A percentile compares a stretch with the other conserved stretches of the same genome.
Conservation (phyloP, 2,329 filamentous ascomycete genomes). For the Penicillium fuscoglaucum region DNA sequence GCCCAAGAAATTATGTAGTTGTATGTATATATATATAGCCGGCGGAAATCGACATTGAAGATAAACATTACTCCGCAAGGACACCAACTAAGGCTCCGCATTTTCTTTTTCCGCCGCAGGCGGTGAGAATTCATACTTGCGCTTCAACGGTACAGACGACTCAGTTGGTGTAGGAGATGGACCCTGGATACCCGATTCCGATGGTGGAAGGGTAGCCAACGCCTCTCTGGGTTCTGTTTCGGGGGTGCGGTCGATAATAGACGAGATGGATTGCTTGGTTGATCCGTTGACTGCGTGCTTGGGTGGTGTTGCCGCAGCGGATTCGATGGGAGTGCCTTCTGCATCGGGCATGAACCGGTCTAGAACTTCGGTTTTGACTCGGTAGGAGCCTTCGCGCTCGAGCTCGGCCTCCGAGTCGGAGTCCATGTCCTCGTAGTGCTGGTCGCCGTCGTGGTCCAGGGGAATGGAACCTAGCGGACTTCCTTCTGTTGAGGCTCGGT, state of each 20-base stretch:
- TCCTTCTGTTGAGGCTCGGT: slow-evolving; percentile 39
- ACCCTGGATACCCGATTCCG: slow-evolving; percentile 24
- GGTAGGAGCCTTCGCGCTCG: slow-evolving; percentile 26
- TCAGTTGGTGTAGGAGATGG: slow-evolving; percentile 16
- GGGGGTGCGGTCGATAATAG: slow-evolving; percentile 41
- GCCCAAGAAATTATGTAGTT: slow-evolving; percentile 10
- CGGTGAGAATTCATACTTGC: slow-evolving; percentile 25
- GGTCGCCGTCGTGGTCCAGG: slow-evolving; percentile 33
- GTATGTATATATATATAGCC: slow-evolving; percentile 1
- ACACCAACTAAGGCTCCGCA: slow-evolving; percentile 24
- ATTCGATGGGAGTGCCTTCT: slow-evolving; percentile 13
- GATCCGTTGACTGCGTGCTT: slow-evolving; percentile 30
- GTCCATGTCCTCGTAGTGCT: slow-evolving; percentile 34
- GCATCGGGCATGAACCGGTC: slow-evolving; percentile 26
- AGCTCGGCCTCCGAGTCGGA: slow-evolving; percentile 30
- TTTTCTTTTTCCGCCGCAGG: slow-evolving; percentile 27
- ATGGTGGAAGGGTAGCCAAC: slow-evolving; percentile 22
- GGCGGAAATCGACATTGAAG: slow-evolving; percentile 2
- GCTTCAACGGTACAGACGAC: slow-evolving; percentile 21
- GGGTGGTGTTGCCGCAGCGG: slow-evolving; percentile 14
- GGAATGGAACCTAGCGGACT: slow-evolving; percentile 34
- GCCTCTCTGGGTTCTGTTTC: slow-evolving; percentile 27
- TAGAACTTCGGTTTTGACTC: slow-evolving; percentile 33
- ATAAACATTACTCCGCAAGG: slow-evolving; percentile 21
- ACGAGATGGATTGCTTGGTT: slow-evolving; percentile 42